Evolutionary conservation across 1,284 basidiomycete genomes (phyloP).

Genomic region (Ustilago sp.): DNA sequence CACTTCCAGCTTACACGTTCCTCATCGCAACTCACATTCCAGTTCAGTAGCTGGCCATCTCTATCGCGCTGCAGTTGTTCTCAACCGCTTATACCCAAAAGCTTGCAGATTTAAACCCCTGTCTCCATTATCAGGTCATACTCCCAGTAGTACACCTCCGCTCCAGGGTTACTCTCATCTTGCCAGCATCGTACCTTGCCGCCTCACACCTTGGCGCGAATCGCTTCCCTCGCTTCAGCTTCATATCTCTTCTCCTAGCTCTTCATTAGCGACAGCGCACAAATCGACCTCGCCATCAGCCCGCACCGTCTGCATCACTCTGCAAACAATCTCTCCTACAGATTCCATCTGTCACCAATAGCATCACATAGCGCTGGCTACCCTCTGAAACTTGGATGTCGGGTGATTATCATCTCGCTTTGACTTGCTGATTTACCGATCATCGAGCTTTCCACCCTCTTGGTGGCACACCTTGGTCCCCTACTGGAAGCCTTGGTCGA

Average conservation of each 20-base stretch:
- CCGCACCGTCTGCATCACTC: not conserved
- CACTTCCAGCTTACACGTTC: not conserved
- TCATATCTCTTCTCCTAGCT: not conserved
- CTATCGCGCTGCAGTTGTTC: not conserved
- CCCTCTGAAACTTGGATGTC: slow-evolving; percentile 15
- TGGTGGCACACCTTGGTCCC: slow-evolving; percentile 5
- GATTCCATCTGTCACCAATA: not conserved
- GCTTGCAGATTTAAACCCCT: not conserved
- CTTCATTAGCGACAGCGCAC: slow-evolving; percentile 11
- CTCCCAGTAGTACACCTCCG: not conserved
- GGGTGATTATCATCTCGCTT: slow-evolving; percentile 1
- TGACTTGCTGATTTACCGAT: not conserved
- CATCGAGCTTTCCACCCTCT: slow-evolving; percentile 19
- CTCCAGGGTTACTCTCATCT: not conserved
- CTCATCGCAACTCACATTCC: not conserved
- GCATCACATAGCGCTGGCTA: not conserved
- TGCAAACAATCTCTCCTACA: not conserved
- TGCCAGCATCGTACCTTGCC: not conserved
- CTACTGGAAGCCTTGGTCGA: not conserved
- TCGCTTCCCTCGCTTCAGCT: not conserved
- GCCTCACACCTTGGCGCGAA: not conserved
- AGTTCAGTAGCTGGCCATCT: not conserved
- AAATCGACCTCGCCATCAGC: slow-evolving; percentile 5
- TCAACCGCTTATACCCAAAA: slow-evolving; percentile 14
- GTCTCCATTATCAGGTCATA: not conserved